A percentile compares a stretch with the other conserved stretches of the same genome.
Evolutionary conservation across 2,329 filamentous ascomycete species (phyloP).

Genomic region (Alternaria sp.): DNA sequence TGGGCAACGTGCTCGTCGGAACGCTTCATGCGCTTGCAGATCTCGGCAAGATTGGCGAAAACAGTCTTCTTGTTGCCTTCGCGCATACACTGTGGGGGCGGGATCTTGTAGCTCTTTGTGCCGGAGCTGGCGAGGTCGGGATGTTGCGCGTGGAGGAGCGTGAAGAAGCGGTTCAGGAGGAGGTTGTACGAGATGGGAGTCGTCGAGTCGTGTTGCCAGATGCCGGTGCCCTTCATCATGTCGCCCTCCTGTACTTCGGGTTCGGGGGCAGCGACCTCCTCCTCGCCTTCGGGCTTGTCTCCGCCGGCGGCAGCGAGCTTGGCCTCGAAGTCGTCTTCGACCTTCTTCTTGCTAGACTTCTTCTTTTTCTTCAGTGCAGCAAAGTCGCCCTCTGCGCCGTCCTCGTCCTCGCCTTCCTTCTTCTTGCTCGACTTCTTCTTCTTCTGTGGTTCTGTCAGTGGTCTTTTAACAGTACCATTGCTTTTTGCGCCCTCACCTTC

Average conservation of each 20-base stretch:
- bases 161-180: conserved; percentile 92
- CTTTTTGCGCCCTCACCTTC: conserved; percentile 53
- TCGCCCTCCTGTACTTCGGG: conserved; percentile 71
- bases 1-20: conserved; percentile 97
- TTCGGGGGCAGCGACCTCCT: conserved; percentile 57
- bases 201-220: conserved; percentile 85
- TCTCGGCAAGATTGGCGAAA: conserved; percentile 98
- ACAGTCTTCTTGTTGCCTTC: conserved; percentile 99
- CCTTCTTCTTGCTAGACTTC: conserved; percentile 70
- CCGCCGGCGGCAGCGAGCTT: conserved; percentile 67
- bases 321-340: conserved; percentile 71
- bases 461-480: neutral
- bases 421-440: conserved; percentile 69
- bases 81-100: conserved; percentile 95
- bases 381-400: conserved; percentile 64
- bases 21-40: conserved; percentile 99
- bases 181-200: conserved; percentile 83
- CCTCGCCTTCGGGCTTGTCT: conserved; percentile 63
- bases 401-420: conserved; percentile 64
- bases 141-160: conserved; percentile 92
- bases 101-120: conserved; percentile 97
- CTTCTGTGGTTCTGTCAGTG: conserved; percentile 55
- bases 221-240: conserved; percentile 85
- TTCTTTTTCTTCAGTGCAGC: conserved; percentile 85
- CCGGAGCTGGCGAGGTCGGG: conserved; percentile 91